Evolutionary conservation across 78 protist species (phyloP).

Genomic region (Dictyostelium citrinum): DNA sequence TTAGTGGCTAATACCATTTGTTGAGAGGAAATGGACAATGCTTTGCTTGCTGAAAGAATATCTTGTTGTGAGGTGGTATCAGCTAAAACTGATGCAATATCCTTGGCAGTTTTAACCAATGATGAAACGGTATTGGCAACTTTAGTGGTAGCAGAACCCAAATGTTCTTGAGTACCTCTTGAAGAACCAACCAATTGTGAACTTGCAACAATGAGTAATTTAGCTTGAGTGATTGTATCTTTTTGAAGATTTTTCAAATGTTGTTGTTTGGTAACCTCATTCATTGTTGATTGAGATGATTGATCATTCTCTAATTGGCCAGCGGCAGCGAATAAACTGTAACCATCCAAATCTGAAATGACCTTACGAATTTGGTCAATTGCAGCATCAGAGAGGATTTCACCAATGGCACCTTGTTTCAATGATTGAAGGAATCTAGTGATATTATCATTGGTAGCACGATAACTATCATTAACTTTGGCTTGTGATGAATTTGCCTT

Average conservation of each 20-base stretch:
- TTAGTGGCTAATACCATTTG: constrained; percentile 72
- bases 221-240: constrained; percentile 56
- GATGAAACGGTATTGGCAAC: constrained; percentile 38
- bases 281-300: background rate
- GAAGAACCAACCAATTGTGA: constrained; percentile 76
- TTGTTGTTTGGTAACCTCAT: background rate
- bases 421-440: constrained; percentile 77
- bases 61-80: constrained; percentile 71
- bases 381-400: constrained; percentile 79
- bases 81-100: constrained; percentile 18
- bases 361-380: constrained; percentile 47
- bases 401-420: constrained; percentile 86
- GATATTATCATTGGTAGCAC: constrained; percentile 32
- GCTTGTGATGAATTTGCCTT: background rate
- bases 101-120: constrained; percentile 26
- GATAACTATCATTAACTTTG: constrained; percentile 45
- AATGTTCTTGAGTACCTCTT: constrained; percentile 66
- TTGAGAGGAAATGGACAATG: constrained; percentile 63
- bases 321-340: constrained; percentile 76
- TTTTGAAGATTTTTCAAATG: constrained; percentile 52
- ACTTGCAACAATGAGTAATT: constrained; percentile 37
- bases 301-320: constrained; percentile 69
- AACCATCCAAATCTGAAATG: constrained; percentile 76
- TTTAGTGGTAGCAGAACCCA: constrained; percentile 71
- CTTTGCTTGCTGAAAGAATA: constrained; percentile 63